Conservation (phyloP, 164 flowering plant species). For the Piper longum region DNA sequence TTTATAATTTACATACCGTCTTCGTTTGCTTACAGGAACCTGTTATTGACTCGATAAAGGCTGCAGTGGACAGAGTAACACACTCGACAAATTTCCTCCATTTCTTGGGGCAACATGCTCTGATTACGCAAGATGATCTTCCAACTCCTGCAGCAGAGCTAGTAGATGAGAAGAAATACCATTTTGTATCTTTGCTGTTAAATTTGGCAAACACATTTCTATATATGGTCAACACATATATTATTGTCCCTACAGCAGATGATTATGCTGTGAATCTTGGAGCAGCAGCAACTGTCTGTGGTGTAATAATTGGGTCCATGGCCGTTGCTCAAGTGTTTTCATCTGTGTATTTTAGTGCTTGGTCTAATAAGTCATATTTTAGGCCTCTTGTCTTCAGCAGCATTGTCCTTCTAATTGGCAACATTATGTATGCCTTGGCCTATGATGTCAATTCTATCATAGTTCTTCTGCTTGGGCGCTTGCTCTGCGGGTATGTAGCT, state of each 20-base stretch:
- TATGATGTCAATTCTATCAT: slow-evolving; percentile 41
- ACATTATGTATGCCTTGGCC: slow-evolving; percentile 42
- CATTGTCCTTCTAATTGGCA: slow-evolving; percentile 39
- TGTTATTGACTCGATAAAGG: slow-evolving; percentile 33
- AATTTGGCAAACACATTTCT: slow-evolving; percentile 48
- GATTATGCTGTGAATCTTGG: slow-evolving; percentile 44
- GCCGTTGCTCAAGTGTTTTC: slow-evolving; percentile 53
- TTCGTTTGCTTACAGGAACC: slow-evolving; percentile 28
- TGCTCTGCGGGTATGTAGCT: slow-evolving; percentile 40
- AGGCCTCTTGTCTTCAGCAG: slow-evolving; percentile 53
- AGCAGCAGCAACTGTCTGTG: slow-evolving; percentile 57
- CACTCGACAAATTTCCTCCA: slow-evolving; percentile 39
- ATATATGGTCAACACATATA: slow-evolving; percentile 51
- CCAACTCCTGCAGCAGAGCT: slow-evolving; percentile 26
- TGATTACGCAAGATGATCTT: slow-evolving; percentile 39
- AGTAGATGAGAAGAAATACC: slow-evolving; percentile 24
- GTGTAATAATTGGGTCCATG: slow-evolving; percentile 49
- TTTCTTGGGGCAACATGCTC: slow-evolving; percentile 44
- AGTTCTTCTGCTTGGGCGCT: slow-evolving; percentile 40
- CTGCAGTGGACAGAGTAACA: slow-evolving; percentile 38
- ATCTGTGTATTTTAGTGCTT: slow-evolving; percentile 55
- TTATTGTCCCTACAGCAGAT: slow-evolving; percentile 55
- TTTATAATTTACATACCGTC: neutral
- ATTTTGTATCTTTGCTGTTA: slow-evolving; percentile 37
- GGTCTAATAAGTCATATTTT: slow-evolving; percentile 56